Conservation (phyloP, 2,329 filamentous ascomycete species). For the Aspergillus latus region DNA sequence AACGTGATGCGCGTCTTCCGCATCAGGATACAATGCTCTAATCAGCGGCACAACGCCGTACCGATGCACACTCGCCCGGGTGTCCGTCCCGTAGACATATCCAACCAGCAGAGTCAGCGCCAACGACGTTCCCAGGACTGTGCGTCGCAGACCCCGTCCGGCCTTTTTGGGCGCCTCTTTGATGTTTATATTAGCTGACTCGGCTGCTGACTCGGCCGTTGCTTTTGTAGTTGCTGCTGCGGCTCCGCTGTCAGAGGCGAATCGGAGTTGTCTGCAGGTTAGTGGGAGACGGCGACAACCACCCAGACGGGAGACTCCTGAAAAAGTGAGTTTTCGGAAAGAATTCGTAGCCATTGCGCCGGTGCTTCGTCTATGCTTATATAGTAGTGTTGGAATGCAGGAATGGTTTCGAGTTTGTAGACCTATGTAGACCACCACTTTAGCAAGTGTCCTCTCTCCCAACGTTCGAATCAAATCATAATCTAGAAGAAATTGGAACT, state of each 20-base stretch:
- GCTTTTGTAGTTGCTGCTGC: neutral
- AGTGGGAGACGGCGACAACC: slow-evolving; percentile 7
- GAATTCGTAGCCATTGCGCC: slow-evolving; percentile 1
- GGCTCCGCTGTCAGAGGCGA: slow-evolving; percentile 16
- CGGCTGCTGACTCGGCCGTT: slow-evolving; percentile 1
- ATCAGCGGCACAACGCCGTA: slow-evolving; percentile 59
- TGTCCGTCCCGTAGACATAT: slow-evolving; percentile 74
- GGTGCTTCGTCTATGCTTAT: neutral
- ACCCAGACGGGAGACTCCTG: slow-evolving; percentile 13
- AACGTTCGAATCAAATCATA: too few relatives aligned
- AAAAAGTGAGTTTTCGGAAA: neutral
- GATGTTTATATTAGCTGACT: slow-evolving; percentile 18
- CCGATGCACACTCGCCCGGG: slow-evolving; percentile 67
- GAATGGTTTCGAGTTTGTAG: neutral
- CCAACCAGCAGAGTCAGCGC: slow-evolving; percentile 49
- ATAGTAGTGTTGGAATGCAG: too few relatives aligned
- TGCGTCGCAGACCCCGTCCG: slow-evolving; percentile 30
- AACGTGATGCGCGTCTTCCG: slow-evolving; percentile 85
- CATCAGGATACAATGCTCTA: slow-evolving; percentile 44
- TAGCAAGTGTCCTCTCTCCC: neutral
- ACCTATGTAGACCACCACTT: neutral
- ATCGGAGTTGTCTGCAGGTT: slow-evolving; percentile 17
- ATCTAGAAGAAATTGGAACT: too few relatives aligned
- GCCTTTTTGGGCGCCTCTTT: slow-evolving; percentile 33
- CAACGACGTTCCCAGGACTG: slow-evolving; percentile 52